A percentile compares a stretch with the other conserved stretches of the same genome.
Evolutionary conservation across 768 basidiomycete genomes (phyloP).

Genomic region (Tylopilus intermedius): DNA sequence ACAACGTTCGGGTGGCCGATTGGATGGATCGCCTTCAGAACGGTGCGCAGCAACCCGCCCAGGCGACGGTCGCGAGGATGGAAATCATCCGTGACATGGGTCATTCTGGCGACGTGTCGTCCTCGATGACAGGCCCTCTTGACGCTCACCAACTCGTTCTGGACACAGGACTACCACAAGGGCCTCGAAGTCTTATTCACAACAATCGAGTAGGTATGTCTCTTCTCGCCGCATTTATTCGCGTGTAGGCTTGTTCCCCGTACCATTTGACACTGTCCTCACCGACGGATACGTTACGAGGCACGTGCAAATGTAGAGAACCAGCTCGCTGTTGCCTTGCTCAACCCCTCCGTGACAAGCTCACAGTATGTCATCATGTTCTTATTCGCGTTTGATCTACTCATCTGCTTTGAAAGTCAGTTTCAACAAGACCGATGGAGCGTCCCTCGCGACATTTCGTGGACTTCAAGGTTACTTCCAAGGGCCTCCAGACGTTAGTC

Average conservation of each 20-base stretch:
- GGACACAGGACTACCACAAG: conserved; percentile 84
- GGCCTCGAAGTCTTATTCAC: conserved; percentile 75
- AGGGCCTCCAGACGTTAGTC: conserved; percentile 71
- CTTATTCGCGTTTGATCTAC: conserved; percentile 1
- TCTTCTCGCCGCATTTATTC: conserved; percentile 42
- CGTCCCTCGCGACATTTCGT: conserved; percentile 73
- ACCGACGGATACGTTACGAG: conserved; percentile 45
- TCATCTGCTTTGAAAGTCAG: conserved; percentile 37
- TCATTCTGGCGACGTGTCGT: conserved; percentile 23
- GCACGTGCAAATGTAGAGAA: conserved; percentile 69
- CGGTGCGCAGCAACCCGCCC: conserved; percentile 48
- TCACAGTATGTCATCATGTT: conserved; percentile 38
- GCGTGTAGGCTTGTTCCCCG: conserved; percentile 50
- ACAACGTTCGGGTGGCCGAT: conserved; percentile 62
- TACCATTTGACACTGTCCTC: conserved; percentile 3
- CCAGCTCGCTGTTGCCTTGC: conserved; percentile 56
- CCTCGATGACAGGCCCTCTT: conserved; percentile 49
- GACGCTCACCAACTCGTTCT: conserved; percentile 88
- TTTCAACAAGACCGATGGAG: conserved; percentile 76
- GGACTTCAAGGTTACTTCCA: conserved; percentile 74
- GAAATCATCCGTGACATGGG: conserved; percentile 28
- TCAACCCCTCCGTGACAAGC: conserved; percentile 44
- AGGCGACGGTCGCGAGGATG: conserved; percentile 29
- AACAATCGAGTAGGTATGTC: conserved; percentile 71
- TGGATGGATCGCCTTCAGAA: conserved; percentile 72